Conservation (phyloP, 345 rosid species). For the Eucalyptus coolabah region DNA sequence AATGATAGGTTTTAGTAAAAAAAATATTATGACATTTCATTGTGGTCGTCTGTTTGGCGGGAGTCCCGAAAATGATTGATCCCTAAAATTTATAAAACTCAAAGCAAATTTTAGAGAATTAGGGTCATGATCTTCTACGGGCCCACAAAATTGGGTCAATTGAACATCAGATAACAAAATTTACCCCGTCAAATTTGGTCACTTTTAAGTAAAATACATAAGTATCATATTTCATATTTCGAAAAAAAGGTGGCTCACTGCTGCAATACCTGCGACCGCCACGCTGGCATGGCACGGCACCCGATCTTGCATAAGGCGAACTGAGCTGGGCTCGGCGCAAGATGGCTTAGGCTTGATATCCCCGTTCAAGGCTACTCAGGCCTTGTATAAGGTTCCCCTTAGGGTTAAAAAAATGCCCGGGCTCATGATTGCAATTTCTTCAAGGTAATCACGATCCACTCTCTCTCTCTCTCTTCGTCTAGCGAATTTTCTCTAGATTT, state of each 20-base stretch:
- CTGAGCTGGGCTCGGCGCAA: background rate
- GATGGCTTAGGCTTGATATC: background rate
- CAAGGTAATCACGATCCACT: background rate
- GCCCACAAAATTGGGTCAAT: background rate
- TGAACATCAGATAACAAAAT: background rate
- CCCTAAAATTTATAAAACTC: background rate
- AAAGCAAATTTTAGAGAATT: background rate
- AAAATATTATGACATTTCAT: background rate
- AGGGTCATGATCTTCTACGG: background rate
- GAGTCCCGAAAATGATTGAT: too few relatives aligned
- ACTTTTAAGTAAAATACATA: background rate
- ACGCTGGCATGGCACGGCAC: background rate
- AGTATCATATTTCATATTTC: background rate
- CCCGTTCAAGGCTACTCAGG: background rate
- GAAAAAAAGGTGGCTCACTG: background rate
- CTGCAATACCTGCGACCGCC: background rate
- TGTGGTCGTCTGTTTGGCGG: rapidly evolving
- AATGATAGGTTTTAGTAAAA: background rate
- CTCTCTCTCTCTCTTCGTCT: background rate
- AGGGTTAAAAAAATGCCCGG: background rate
- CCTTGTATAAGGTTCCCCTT: background rate
- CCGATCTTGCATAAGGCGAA: background rate
- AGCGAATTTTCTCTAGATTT: too few relatives aligned
- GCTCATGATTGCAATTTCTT: background rate
- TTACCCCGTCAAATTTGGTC: background rate